phyloP scores from a whole-genome alignment of 352 stramenopile species.

The Elongisporangium prolatum region DNA sequence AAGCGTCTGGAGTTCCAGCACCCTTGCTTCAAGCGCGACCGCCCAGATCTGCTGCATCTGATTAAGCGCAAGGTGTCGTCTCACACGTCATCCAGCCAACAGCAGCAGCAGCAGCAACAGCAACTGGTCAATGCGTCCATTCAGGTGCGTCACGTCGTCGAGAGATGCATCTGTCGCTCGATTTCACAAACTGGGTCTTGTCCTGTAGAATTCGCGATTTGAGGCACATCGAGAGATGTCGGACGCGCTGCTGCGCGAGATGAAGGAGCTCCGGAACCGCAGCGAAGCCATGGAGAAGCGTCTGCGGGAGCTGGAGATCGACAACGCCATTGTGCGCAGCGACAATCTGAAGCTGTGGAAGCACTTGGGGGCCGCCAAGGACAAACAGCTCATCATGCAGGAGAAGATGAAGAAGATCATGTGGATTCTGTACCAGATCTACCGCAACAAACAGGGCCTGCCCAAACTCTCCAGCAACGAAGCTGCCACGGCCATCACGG shows the following conservation, averaged over 20 bases:
- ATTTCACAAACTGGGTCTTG: neutral
- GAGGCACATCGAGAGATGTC: conserved; percentile 75
- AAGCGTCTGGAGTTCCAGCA: conserved; percentile 93
- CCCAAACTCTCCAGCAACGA: conserved; percentile 72
- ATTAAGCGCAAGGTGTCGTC: conserved; percentile 88
- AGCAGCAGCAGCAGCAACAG: conserved; percentile 32
- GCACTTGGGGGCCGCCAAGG: conserved; percentile 74
- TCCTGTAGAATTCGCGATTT: conserved; percentile 49
- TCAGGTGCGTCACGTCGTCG: conserved; percentile 28
- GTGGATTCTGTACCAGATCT: conserved; percentile 89
- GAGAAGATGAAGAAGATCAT: conserved; percentile 92
- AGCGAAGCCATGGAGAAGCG: conserved; percentile 88
- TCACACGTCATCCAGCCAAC: conserved; percentile 25
- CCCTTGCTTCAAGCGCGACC: conserved; percentile 86
- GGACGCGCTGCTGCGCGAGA: conserved; percentile 74
- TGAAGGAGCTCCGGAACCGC: conserved; percentile 78
- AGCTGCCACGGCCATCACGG: conserved; percentile 42
- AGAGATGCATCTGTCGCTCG: neutral
- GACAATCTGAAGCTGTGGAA: conserved; percentile 89
- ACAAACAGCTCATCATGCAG: conserved; percentile 88
- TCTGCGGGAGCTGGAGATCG: conserved; percentile 76
- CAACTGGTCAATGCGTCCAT: conserved; percentile 48
- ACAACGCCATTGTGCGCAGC: conserved; percentile 86
- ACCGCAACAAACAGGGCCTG: conserved; percentile 76
- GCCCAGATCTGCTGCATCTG: conserved; percentile 77